A percentile compares a stretch with the other conserved stretches of the same genome.
Evolutionary conservation across 140 eudicot genomes (phyloP).

Genomic region (Bidens hawaiensis): DNA sequence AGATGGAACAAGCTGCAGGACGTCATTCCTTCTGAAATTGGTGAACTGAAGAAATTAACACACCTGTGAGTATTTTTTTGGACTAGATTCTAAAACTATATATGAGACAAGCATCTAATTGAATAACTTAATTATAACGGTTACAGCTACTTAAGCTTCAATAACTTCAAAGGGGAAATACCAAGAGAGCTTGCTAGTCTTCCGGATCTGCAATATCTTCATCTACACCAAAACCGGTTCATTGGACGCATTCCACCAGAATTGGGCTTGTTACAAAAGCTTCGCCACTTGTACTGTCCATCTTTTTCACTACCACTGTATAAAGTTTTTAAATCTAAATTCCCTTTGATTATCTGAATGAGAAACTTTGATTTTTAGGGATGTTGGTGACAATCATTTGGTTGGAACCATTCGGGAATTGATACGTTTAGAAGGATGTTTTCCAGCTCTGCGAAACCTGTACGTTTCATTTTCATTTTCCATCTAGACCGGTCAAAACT

Average conservation of each 20-base stretch:
- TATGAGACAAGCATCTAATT: slow-evolving; percentile 8
- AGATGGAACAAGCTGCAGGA: slow-evolving; percentile 99
- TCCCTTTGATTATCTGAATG: slow-evolving; percentile 20
- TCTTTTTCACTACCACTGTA: slow-evolving; percentile 7
- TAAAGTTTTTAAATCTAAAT: background rate
- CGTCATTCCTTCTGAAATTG: slow-evolving; percentile 93
- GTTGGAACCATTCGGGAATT: slow-evolving; percentile 96
- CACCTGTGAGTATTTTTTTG: slow-evolving; percentile 65
- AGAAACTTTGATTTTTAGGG: slow-evolving; percentile 44
- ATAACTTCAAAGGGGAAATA: slow-evolving; percentile 93
- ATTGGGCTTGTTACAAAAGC: slow-evolving; percentile 73
- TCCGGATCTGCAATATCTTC: slow-evolving; percentile 84
- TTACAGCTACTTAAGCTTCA: slow-evolving; percentile 88
- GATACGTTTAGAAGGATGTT: slow-evolving; percentile 92
- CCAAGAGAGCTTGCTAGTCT: slow-evolving; percentile 94
- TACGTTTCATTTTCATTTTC: slow-evolving; percentile 33
- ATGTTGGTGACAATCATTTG: slow-evolving; percentile 93
- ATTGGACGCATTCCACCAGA: slow-evolving; percentile 90
- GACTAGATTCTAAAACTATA: background rate
- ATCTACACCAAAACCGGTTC: slow-evolving; percentile 91
- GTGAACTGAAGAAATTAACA: slow-evolving; percentile 91
- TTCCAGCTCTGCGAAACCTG: slow-evolving; percentile 91
- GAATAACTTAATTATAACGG: slow-evolving; percentile 1
- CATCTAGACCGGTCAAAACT: slow-evolving; percentile 8
- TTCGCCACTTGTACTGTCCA: slow-evolving; percentile 68